A percentile compares a stretch with the other conserved stretches of the same genome.
Conservation (phyloP, 2,329 filamentous ascomycete species). For the Talaromyces funiculosus region DNA sequence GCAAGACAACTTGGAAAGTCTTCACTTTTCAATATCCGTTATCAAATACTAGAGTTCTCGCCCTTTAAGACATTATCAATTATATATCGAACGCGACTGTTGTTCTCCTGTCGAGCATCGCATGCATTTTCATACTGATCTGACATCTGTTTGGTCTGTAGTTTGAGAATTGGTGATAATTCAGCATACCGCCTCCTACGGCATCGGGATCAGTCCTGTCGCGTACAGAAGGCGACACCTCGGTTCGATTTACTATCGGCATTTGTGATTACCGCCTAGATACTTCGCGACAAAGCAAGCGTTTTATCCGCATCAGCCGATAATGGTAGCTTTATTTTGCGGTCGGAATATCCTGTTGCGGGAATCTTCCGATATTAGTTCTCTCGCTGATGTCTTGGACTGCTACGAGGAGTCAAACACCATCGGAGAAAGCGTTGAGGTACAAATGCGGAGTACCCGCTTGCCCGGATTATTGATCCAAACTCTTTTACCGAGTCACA, state of each 20-base stretch:
- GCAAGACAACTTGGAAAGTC: background rate
- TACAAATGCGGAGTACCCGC: constrained; percentile 4
- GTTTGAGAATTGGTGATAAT: background rate
- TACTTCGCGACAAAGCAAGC: background rate
- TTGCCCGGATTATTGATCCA: constrained; percentile 1
- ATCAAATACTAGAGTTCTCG: background rate
- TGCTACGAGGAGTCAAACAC: background rate
- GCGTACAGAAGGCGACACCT: background rate
- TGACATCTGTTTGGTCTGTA: background rate
- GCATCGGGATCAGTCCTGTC: background rate
- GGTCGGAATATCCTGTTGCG: background rate
- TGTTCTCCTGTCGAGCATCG: background rate
- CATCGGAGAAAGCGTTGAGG: constrained; percentile 3
- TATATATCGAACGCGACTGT: background rate
- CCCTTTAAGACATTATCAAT: background rate
- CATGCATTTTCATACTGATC: background rate
- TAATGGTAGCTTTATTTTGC: background rate
- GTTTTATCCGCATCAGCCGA: background rate
- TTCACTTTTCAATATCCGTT: background rate
- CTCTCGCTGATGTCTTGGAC: background rate
- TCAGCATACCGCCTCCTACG: background rate
- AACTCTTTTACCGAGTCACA: background rate
- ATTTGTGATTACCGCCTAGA: background rate
- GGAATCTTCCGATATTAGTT: background rate
- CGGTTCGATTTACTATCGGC: background rate